These are phyloP conservation scores for Pseudogymnoascus sp. DNA, from an alignment of 2,329 filamentous ascomycete species.

Conservation along the genomic window DNA sequence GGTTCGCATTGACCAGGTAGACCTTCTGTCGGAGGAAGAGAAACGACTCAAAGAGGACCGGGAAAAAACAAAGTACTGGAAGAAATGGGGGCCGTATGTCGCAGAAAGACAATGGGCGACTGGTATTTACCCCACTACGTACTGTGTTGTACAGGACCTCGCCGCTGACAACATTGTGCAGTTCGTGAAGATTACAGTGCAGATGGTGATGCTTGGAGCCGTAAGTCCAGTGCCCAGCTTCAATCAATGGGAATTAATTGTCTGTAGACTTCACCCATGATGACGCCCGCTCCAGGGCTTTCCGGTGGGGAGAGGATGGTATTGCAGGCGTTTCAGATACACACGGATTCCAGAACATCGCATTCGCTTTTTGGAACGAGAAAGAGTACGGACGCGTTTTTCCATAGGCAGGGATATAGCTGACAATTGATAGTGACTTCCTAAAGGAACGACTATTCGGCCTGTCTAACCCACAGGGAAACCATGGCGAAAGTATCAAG, in stretches of 20 bases:
- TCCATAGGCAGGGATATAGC: constrained; percentile 17
- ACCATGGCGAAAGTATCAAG: constrained; percentile 95
- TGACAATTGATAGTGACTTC: constrained; percentile 59
- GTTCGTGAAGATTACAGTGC: constrained; percentile 87
- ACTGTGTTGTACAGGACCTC: not conserved
- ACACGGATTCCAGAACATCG: constrained; percentile 84
- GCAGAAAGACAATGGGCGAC: constrained; percentile 94
- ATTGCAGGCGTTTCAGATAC: constrained; percentile 93
- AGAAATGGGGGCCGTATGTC: constrained; percentile 94
- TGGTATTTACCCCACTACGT: constrained; percentile 40
- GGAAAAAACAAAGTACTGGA: constrained; percentile 85
- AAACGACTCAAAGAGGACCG: constrained; percentile 80
- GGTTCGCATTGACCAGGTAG: constrained; percentile 83
- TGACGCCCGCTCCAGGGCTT: constrained; percentile 78
- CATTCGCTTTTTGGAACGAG: constrained; percentile 96
- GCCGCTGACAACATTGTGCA: constrained; percentile 29
- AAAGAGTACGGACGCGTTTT: constrained; percentile 60
- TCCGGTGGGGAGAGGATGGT: constrained; percentile 93
- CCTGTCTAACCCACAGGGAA: constrained; percentile 90
- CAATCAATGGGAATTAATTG: constrained; percentile 21
- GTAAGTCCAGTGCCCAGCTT: constrained; percentile 45
- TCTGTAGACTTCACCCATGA: constrained; percentile 82
- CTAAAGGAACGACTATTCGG: constrained; percentile 94
- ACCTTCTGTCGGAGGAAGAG: constrained; percentile 85
- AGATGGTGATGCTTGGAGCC: constrained; percentile 91